A percentile compares a stretch with the other conserved stretches of the same genome.
These are phyloP conservation scores for Aspergillus biplanus DNA, from an alignment of 495 filamentous ascomycete species.

Conservation along the genomic window DNA sequence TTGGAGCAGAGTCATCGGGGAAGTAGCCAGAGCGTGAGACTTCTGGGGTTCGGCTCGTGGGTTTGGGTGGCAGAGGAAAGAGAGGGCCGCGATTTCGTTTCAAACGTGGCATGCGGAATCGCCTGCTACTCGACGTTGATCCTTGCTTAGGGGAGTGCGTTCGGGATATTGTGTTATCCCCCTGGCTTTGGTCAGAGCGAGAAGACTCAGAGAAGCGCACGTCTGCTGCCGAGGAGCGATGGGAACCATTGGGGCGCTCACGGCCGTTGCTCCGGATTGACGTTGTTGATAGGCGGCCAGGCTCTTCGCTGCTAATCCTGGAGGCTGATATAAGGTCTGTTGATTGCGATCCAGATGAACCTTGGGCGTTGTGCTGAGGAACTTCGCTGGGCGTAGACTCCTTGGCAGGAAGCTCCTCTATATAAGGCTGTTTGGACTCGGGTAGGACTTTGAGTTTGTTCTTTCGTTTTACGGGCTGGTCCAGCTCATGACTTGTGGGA, in stretches of 20 bases:
- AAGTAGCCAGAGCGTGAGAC: slow-evolving; percentile 33
- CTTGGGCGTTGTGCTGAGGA: slow-evolving; percentile 30
- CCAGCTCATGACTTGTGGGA: slow-evolving; percentile 69
- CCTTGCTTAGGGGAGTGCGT: slow-evolving; percentile 36
- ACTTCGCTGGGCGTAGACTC: slow-evolving; percentile 22
- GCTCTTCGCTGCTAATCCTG: slow-evolving; percentile 69
- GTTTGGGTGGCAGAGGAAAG: slow-evolving; percentile 83
- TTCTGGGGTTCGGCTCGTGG: slow-evolving; percentile 34
- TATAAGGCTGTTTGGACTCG: slow-evolving; percentile 37
- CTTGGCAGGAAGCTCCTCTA: slow-evolving; percentile 35
- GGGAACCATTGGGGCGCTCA: slow-evolving; percentile 67
- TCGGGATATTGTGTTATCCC: slow-evolving; percentile 65
- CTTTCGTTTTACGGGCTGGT: slow-evolving; percentile 56
- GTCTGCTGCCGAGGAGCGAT: slow-evolving; percentile 68
- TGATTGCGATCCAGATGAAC: slow-evolving; percentile 39
- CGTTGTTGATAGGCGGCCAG: slow-evolving; percentile 60
- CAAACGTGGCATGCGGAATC: slow-evolving; percentile 81
- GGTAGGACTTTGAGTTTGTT: slow-evolving; percentile 38
- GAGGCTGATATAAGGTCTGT: slow-evolving; percentile 49
- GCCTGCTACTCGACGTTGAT: slow-evolving; percentile 61
- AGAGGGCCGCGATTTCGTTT: slow-evolving; percentile 82
- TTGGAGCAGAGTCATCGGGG: slow-evolving; percentile 27
- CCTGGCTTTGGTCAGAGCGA: slow-evolving; percentile 82
- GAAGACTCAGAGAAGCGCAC: slow-evolving; percentile 88
- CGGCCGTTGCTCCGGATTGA: slow-evolving; percentile 55